Evolutionary conservation across 2,329 filamentous ascomycete species (phyloP).

Genomic region (Neobulgaria alba): DNA sequence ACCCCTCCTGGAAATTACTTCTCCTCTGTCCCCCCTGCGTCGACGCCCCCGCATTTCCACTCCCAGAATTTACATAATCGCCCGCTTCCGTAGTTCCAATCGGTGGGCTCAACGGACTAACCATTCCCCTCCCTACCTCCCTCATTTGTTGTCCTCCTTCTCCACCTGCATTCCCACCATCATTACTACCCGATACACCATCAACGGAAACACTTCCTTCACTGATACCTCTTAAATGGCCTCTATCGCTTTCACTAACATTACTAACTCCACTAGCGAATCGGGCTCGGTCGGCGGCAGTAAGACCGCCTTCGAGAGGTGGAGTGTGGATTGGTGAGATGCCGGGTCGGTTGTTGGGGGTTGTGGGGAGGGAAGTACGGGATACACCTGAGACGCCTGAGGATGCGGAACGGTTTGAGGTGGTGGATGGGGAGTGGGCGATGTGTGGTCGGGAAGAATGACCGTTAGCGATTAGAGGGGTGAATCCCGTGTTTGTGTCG

Average conservation of each 20-base stretch:
- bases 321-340: slow-evolving; percentile 12
- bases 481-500: slow-evolving; percentile 13
- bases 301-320: too few relatives aligned
- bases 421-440: slow-evolving; percentile 9
- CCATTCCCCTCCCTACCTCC: slow-evolving; percentile 2
- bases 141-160: not conserved
- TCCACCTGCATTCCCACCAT: not conserved
- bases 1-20: slow-evolving; percentile 23
- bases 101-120: slow-evolving; percentile 19
- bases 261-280: slow-evolving; percentile 12
- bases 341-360: slow-evolving; percentile 9
- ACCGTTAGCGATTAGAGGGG: slow-evolving; percentile 10
- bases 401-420: slow-evolving; percentile 1
- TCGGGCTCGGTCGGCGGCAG: too few relatives aligned
- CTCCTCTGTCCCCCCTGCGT: slow-evolving; percentile 4
- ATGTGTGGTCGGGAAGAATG: not conserved
- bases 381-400: not conserved
- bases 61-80: not conserved
- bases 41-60: not conserved
- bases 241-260: slow-evolving; percentile 14
- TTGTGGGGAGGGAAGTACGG: not conserved
- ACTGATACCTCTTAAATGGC: slow-evolving; percentile 21
- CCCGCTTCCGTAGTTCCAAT: not conserved
- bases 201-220: slow-evolving; percentile 21
- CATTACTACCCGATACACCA: too few relatives aligned